Conservation (phyloP, 2,329 filamentous ascomycete species). For the Exophiala dermatitidis region DNA sequence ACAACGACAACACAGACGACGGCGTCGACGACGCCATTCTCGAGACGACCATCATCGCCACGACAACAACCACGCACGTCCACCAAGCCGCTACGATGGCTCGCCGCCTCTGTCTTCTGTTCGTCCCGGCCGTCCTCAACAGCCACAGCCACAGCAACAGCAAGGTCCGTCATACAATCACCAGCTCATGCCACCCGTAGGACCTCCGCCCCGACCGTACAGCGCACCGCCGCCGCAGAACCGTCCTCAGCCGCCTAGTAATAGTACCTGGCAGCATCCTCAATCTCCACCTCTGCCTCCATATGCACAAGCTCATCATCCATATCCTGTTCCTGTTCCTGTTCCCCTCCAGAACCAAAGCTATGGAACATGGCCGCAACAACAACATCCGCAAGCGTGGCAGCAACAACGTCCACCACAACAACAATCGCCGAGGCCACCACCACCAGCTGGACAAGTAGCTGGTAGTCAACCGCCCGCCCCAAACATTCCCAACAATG, state of each 20-base stretch:
- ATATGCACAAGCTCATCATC: no score
- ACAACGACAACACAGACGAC: constrained; percentile 10
- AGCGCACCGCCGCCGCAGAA: constrained; percentile 15
- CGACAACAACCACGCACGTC: neutral
- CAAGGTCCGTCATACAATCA: constrained; percentile 2
- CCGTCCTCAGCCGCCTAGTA: neutral
- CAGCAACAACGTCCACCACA: constrained; percentile 1
- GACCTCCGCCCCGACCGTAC: constrained; percentile 12
- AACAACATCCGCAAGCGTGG: constrained; percentile 4
- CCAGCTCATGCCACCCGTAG: constrained; percentile 3
- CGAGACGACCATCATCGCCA: constrained; percentile 9
- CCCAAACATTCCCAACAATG: neutral
- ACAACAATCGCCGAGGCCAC: neutral
- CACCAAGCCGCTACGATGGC: constrained; percentile 10
- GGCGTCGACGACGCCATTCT: constrained; percentile 11
- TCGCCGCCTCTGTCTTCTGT: constrained; percentile 6
- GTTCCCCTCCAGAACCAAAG: constrained; percentile 4
- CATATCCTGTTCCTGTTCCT: neutral
- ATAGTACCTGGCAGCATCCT: neutral
- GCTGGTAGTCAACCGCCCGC: no score
- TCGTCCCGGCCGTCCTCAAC: constrained; percentile 6
- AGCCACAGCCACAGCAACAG: constrained; percentile 1
- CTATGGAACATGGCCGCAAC: constrained; percentile 14
- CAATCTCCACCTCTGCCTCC: constrained; percentile 4
- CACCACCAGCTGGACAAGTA: no score